Conservation (phyloP, 1,284 basidiomycete species). For the Amylostereum chailletii region DNA sequence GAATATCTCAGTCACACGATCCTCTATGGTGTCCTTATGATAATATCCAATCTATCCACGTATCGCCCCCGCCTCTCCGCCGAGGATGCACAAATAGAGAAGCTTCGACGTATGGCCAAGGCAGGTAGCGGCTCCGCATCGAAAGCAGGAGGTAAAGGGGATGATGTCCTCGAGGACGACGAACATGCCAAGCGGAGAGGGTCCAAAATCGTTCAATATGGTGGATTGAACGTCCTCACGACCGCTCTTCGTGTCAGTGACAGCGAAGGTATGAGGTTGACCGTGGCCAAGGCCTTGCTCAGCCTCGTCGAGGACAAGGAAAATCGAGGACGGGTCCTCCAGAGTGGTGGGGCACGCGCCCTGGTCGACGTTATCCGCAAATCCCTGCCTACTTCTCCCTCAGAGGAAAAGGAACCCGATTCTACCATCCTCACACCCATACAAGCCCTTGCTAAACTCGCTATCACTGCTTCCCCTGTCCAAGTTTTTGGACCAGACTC, state of each 20-base stretch:
- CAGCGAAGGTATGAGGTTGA: conserved; percentile 43
- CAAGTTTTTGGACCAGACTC: conserved; percentile 83
- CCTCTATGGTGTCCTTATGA: conserved; percentile 68
- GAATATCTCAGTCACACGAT: conserved; percentile 38
- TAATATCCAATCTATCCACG: conserved; percentile 66
- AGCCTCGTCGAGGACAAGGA: conserved; percentile 70
- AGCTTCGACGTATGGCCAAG: conserved; percentile 67
- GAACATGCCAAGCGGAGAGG: conserved; percentile 54
- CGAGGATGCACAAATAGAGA: conserved; percentile 76
- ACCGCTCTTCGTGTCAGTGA: conserved; percentile 46
- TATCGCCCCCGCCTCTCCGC: conserved; percentile 65
- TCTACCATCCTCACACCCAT: conserved; percentile 55
- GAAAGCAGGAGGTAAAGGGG: conserved; percentile 19
- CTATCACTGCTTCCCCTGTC: conserved; percentile 85
- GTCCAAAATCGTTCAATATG: conserved; percentile 46
- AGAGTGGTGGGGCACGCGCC: conserved; percentile 75
- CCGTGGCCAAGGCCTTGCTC: conserved; percentile 52
- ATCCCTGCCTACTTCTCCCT: conserved; percentile 19
- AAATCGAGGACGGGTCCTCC: conserved; percentile 73
- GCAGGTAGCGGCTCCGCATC: conserved; percentile 20
- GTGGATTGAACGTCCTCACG: conserved; percentile 56
- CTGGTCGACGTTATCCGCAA: conserved; percentile 54
- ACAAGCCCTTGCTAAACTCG: conserved; percentile 88
- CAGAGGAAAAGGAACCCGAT: conserved; percentile 26
- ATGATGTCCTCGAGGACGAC: conserved; percentile 46